Percentiles rank a stretch among this genome's conserved stretches.
These are phyloP conservation scores for Reutealis trisperma DNA, from an alignment of 345 rosid species.

Conservation along the genomic window DNA sequence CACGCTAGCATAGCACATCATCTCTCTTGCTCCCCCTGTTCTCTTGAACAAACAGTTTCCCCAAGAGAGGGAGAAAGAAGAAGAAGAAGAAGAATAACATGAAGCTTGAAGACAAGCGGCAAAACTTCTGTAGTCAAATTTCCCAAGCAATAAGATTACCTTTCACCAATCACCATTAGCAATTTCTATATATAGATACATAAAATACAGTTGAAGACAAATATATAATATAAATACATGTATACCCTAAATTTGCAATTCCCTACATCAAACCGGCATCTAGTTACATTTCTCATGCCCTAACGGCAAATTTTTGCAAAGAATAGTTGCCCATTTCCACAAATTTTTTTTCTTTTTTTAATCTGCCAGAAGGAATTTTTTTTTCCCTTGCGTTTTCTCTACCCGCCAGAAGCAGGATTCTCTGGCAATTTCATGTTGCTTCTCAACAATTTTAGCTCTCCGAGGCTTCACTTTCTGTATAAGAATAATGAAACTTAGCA, in stretches of 20 bases:
- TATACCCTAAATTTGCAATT: background rate
- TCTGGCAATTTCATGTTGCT: background rate
- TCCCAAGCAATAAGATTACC: background rate
- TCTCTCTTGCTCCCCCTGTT: too few relatives aligned
- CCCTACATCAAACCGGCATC: background rate
- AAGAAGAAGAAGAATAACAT: background rate
- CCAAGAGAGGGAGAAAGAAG: too few relatives aligned
- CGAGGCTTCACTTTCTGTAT: conserved; percentile 6
- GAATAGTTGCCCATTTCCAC: background rate
- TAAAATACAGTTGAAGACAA: background rate
- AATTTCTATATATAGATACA: conserved; percentile 5
- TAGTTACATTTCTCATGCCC: background rate
- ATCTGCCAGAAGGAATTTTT: too few relatives aligned
- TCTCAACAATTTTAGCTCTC: background rate
- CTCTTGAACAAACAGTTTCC: too few relatives aligned
- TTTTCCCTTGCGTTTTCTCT: too few relatives aligned
- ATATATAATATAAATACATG: background rate
- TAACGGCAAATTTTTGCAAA: background rate
- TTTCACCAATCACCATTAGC: background rate
- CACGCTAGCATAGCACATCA: too few relatives aligned
- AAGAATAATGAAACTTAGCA: background rate
- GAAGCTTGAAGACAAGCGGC: background rate
- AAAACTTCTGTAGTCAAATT: background rate
- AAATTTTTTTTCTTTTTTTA: background rate
- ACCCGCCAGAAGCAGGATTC: background rate